phyloP scores from a whole-genome alignment of 352 stramenopile genomes.

The Phytopythium boreale region DNA sequence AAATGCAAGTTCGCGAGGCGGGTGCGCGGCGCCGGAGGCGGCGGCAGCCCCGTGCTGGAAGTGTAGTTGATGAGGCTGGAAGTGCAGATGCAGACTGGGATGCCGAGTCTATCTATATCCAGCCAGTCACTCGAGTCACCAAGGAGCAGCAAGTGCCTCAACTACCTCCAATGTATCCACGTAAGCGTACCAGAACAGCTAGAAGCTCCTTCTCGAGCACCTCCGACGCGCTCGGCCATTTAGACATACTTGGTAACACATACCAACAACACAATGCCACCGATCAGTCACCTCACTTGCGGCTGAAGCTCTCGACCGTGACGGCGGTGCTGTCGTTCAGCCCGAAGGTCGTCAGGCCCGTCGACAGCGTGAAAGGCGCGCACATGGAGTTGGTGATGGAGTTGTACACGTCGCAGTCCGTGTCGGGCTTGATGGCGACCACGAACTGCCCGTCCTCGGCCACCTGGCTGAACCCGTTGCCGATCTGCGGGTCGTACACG shows the following conservation, averaged over 20 bases:
- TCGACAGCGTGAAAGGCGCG: slow-evolving; percentile 39
- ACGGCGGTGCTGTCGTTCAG: slow-evolving; percentile 15
- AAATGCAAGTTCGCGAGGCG: too few species aligned
- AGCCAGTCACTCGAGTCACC: not conserved
- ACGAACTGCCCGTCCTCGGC: slow-evolving; percentile 70
- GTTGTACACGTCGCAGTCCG: slow-evolving; percentile 71
- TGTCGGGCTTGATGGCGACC: slow-evolving; percentile 64
- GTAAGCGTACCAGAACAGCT: too few species aligned
- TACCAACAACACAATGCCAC: too few species aligned
- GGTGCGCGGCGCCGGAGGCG: too few species aligned
- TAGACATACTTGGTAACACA: too few species aligned
- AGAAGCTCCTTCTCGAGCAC: too few species aligned
- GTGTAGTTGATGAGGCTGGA: too few species aligned
- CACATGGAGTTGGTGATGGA: slow-evolving; percentile 35
- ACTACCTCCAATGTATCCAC: too few species aligned
- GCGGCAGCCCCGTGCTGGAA: too few species aligned
- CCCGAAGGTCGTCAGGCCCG: slow-evolving; percentile 21
- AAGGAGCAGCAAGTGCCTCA: too few species aligned
- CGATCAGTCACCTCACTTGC: slow-evolving; percentile 3
- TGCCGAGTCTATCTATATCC: not conserved
- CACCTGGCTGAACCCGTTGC: slow-evolving; percentile 51
- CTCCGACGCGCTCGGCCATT: too few species aligned
- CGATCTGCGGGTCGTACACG: slow-evolving; percentile 59
- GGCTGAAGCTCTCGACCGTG: slow-evolving; percentile 9
- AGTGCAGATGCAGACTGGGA: too few species aligned